A percentile compares a stretch with the other conserved stretches of the same genome.
Evolutionary conservation across 306 rosid genomes (phyloP).

Genomic region (Inga leiocalycina): DNA sequence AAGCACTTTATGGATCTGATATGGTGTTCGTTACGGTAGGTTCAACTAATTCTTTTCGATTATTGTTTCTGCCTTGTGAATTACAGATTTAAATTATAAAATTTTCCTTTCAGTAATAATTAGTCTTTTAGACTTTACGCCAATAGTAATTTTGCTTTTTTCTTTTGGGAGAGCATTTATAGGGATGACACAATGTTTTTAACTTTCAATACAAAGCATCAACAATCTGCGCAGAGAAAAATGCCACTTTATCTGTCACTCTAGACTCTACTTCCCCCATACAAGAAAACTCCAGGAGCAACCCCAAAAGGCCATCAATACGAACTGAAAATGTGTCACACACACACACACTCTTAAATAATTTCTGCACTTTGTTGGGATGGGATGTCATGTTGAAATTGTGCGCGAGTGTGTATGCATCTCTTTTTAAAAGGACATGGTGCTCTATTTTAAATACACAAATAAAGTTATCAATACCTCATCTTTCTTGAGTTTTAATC

Average conservation of each 20-base stretch:
- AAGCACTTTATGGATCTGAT: conserved; percentile 73
- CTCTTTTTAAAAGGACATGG: background rate
- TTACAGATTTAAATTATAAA: conserved; percentile 9
- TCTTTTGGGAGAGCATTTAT: conserved; percentile 9
- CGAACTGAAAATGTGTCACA: background rate
- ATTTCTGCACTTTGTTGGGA: background rate
- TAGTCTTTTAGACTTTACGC: background rate
- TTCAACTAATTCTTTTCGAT: conserved; percentile 36
- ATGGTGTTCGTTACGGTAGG: conserved; percentile 89
- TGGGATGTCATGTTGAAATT: background rate
- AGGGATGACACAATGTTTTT: background rate
- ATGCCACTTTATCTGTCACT: background rate
- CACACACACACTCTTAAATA: background rate
- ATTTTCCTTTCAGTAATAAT: conserved; percentile 10
- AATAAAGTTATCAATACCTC: background rate
- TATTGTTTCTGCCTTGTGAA: conserved; percentile 22
- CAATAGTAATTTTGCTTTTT: background rate
- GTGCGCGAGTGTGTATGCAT: background rate
- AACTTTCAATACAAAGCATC: background rate
- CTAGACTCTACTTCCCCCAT: background rate
- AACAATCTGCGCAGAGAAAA: background rate
- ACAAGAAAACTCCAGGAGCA: background rate
- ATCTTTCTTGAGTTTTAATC: background rate
- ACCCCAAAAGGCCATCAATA: background rate
- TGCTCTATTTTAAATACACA: background rate